A percentile compares a stretch with the other conserved stretches of the same genome.
Evolutionary conservation across 352 stramenopile species (phyloP).

Genomic region (Globisporangium abappressorium): DNA sequence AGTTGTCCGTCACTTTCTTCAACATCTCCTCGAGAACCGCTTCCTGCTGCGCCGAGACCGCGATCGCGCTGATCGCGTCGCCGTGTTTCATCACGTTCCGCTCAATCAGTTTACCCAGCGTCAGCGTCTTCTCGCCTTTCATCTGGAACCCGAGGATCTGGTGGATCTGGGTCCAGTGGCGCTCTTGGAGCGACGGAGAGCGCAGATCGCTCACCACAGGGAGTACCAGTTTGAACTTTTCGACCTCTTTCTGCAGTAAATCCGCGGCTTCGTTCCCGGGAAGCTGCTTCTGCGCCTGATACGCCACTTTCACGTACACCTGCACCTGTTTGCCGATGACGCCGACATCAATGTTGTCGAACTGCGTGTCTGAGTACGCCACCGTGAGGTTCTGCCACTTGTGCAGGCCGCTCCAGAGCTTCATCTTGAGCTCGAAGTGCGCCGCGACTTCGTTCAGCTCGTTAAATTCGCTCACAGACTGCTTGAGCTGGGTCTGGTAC

Average conservation of each 20-base stretch:
- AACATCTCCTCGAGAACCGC: constrained; percentile 92
- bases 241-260: constrained; percentile 80
- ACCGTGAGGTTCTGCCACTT: constrained; percentile 83
- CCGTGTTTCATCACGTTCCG: constrained; percentile 84
- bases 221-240: constrained; percentile 88
- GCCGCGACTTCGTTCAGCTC: constrained; percentile 84
- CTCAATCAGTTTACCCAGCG: constrained; percentile 85
- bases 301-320: constrained; percentile 86
- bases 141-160: constrained; percentile 87
- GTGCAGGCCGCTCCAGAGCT: constrained; percentile 86
- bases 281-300: constrained; percentile 85
- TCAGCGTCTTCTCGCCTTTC: constrained; percentile 73
- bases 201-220: constrained; percentile 75
- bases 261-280: constrained; percentile 83
- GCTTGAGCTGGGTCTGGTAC: constrained; percentile 88
- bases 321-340: constrained; percentile 88
- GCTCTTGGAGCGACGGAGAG: constrained; percentile 60
- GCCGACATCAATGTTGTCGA: constrained; percentile 88
- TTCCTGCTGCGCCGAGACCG: constrained; percentile 89
- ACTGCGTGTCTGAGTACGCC: constrained; percentile 74
- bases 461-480: constrained; percentile 86
- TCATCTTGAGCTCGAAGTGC: constrained; percentile 89
- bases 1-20: constrained; percentile 89
- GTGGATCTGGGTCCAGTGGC: constrained; percentile 78
- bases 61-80: constrained; percentile 83